Base-by-base conservation (phyloP, 129 eudicot genomes). In the Chrysanthemum seticuspe region DNA sequence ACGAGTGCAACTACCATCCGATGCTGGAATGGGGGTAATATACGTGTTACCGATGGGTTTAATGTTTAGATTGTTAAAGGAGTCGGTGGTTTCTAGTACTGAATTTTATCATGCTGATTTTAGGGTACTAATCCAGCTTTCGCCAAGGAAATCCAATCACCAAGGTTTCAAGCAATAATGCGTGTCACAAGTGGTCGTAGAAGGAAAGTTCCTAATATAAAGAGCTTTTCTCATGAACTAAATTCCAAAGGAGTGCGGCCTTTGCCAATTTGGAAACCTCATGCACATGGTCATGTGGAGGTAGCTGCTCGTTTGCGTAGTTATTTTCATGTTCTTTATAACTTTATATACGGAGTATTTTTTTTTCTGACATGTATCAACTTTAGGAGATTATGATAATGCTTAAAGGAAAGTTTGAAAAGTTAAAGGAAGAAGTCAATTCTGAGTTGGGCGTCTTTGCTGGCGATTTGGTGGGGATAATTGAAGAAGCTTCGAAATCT, bases 171-270 rank as follows among this genome's bases (percentile, higher is more conserved):
- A 77, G 96, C 99, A 67, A 85, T 94, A 73, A 65, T 90, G 78
- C 96, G 91, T 70, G 82, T 76, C 63, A 88, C 97, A 12, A 88
- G 93, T 77, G 97, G 96, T 45, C 91, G 97, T 10, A 86, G 79
- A 73, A 95, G 83, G 84, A 86, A 82, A 82, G 81, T 72, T 48
- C 91, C 88, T 3, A 87, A 95, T 63, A 74, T 95, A 66, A 95
- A 95, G 83, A 90, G 99, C 83, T 95, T 90, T 81, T 95, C 99
- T 64, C 97, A 90, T 68, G 97, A 95, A 70, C 96, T 95, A 10
- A 86, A 95, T 81, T 90, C 97, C 49, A 91, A 95, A 83, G 99
- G 99, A 61, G 99, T 95, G 57, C 83, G 91, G 10, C 88, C 99
- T 69, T 87, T 88, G 65, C 99, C 99, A 15, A 81, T 84, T 25